These are phyloP conservation scores for Citrus unshiu DNA, from an alignment of 345 rosid genomes.

Conservation along the genomic window DNA sequence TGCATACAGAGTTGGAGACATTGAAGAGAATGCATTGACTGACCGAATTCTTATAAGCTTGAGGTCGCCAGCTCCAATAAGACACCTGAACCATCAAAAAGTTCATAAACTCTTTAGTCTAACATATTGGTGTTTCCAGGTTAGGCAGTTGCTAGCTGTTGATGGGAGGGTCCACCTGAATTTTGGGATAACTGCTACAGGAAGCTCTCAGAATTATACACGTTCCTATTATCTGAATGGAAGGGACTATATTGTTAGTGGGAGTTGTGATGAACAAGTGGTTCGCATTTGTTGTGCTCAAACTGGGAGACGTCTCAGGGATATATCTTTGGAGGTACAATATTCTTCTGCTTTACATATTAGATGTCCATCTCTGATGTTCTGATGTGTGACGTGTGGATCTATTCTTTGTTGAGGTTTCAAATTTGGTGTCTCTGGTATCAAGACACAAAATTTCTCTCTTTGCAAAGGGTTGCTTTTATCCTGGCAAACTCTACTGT, in stretches of 20 bases:
- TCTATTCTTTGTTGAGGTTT: neutral
- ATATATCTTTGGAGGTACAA: slow-evolving; percentile 81
- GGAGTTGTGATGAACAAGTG: slow-evolving; percentile 87
- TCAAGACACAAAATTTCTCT: neutral
- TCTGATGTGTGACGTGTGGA: slow-evolving; percentile 1
- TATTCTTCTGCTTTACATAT: neutral
- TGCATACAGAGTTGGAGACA: too few relatives aligned
- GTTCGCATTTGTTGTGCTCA: slow-evolving; percentile 94
- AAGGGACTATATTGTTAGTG: slow-evolving; percentile 84
- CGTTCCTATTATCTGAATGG: slow-evolving; percentile 95
- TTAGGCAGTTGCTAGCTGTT: slow-evolving; percentile 78
- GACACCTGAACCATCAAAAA: too few relatives aligned
- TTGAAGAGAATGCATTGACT: too few relatives aligned
- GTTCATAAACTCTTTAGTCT: neutral
- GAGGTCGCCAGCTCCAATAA: too few relatives aligned
- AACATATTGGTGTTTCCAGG: slow-evolving; percentile 45
- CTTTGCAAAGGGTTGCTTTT: neutral
- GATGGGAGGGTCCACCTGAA: slow-evolving; percentile 83
- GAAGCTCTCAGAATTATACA: slow-evolving; percentile 85
- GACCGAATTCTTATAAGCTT: too few relatives aligned
- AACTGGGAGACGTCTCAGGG: slow-evolving; percentile 96
- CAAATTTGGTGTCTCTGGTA: neutral
- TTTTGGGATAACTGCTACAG: slow-evolving; percentile 68
- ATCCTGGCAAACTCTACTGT: neutral
- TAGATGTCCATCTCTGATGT: neutral